Percentiles rank a stretch among this genome's conserved stretches.
phyloP scores from a whole-genome alignment of 306 rosid genomes.

The Hippophae rhamnoides region DNA sequence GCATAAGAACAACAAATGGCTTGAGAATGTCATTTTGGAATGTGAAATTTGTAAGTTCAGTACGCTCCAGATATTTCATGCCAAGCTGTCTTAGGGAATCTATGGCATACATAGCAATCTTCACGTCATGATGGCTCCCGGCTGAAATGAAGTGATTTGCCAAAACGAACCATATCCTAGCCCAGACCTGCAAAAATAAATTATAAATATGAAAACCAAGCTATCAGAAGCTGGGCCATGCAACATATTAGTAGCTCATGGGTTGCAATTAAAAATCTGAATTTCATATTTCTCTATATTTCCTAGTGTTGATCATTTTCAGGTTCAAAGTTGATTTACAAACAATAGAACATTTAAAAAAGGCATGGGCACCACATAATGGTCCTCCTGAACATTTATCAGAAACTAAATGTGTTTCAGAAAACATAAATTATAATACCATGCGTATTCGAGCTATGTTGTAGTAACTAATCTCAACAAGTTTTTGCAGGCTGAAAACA shows the following conservation, averaged over 20 bases:
- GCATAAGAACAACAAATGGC: constrained; percentile 98
- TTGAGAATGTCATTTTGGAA: constrained; percentile 98
- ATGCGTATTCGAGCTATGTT: constrained; percentile 97
- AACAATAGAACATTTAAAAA: too few relatives aligned
- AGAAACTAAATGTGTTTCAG: constrained; percentile 15
- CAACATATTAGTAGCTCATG: neutral
- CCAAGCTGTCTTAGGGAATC: constrained; percentile 97
- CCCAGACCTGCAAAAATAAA: constrained; percentile 80
- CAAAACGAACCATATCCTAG: constrained; percentile 94
- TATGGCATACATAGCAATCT: constrained; percentile 91
- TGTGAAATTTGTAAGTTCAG: constrained; percentile 89
- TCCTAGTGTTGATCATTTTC: too few relatives aligned
- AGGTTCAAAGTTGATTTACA: too few relatives aligned
- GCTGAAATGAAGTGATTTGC: constrained; percentile 96
- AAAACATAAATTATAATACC: constrained; percentile 39
- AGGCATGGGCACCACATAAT: neutral
- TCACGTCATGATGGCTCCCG: constrained; percentile 96
- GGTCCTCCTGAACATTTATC: constrained; percentile 6
- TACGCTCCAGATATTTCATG: constrained; percentile 95
- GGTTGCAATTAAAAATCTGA: too few relatives aligned
- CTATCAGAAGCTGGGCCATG: neutral
- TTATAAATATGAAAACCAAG: constrained; percentile 9
- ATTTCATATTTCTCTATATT: too few relatives aligned
- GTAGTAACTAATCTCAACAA: constrained; percentile 97
- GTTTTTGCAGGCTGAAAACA: constrained; percentile 98